These are phyloP conservation scores for Lyophyllum shimeji DNA, from an alignment of 768 basidiomycete genomes.

Conservation along the genomic window DNA sequence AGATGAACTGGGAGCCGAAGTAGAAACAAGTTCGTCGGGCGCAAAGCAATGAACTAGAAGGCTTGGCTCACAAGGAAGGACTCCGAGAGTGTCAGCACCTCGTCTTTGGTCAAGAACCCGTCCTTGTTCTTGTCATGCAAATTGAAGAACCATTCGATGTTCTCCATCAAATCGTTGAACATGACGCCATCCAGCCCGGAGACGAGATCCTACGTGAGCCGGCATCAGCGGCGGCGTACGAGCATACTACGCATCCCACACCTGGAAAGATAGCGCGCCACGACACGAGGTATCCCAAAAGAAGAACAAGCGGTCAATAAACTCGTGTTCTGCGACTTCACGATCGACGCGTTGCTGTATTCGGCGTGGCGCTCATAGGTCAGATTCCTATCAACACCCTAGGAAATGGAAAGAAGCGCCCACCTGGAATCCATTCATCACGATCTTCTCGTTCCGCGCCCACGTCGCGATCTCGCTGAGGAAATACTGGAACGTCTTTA, in stretches of 20 bases:
- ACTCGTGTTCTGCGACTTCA: slow-evolving; percentile 92
- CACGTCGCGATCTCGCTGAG: slow-evolving; percentile 92
- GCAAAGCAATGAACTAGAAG: slow-evolving; percentile 1
- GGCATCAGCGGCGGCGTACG: slow-evolving; percentile 2
- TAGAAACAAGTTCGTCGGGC: background rate
- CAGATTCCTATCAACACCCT: background rate
- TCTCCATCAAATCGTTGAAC: slow-evolving; percentile 97
- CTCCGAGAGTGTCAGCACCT: slow-evolving; percentile 93
- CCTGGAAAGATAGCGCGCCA: slow-evolving; percentile 90
- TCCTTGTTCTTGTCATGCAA: slow-evolving; percentile 96
- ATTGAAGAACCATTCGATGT: slow-evolving; percentile 98
- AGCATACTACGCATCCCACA: slow-evolving; percentile 25
- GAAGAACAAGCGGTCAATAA: slow-evolving; percentile 91
- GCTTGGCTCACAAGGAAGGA: slow-evolving; percentile 71
- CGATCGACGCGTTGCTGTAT: slow-evolving; percentile 81
- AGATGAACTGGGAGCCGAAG: slow-evolving; percentile 74
- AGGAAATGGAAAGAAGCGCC: slow-evolving; percentile 7
- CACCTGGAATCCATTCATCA: slow-evolving; percentile 90
- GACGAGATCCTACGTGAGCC: slow-evolving; percentile 70
- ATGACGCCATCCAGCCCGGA: slow-evolving; percentile 88
- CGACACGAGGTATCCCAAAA: slow-evolving; percentile 87
- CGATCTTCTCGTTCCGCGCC: slow-evolving; percentile 93
- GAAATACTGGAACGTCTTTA: slow-evolving; percentile 85
- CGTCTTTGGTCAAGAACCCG: slow-evolving; percentile 93
- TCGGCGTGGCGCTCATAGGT: background rate